These are phyloP conservation scores for Pseudozyma pruni DNA, from an alignment of 1,284 basidiomycete species.

Conservation along the genomic window DNA sequence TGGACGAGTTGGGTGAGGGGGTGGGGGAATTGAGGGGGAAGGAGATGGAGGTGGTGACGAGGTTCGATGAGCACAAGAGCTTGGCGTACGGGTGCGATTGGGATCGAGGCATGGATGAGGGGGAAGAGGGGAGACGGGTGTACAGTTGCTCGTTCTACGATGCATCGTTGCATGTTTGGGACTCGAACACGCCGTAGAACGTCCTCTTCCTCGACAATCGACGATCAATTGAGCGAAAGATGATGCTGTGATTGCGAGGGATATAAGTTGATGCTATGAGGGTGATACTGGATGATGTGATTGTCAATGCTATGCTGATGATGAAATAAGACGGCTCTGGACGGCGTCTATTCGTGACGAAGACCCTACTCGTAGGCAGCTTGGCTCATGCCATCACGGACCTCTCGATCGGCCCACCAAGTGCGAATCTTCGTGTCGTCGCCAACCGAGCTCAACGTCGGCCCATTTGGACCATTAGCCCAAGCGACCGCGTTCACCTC, in stretches of 20 bases:
- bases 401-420: constrained; percentile 70
- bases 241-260: not conserved
- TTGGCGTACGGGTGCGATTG: constrained; percentile 96
- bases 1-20: constrained; percentile 17
- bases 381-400: constrained; percentile 5
- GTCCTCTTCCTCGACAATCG: too few species aligned
- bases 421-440: constrained; percentile 60
- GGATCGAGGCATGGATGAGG: constrained; percentile 71
- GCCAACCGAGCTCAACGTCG: constrained; percentile 55
- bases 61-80: constrained; percentile 82
- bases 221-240: not conserved
- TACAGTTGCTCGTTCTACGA: constrained; percentile 98
- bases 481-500: constrained; percentile 63
- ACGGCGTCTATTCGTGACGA: too few species aligned
- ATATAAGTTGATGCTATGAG: not conserved
- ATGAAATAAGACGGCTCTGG: too few species aligned
- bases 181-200: constrained; percentile 36
- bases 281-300: too few species aligned
- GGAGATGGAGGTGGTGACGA: constrained; percentile 68
- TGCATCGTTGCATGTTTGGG: constrained; percentile 84
- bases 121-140: constrained; percentile 72
- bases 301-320: too few species aligned
- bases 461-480: constrained; percentile 56
- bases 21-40: constrained; percentile 23
- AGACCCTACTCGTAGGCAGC: constrained; percentile 9